Conservation (phyloP, 2,329 filamentous ascomycete species). For the Teratosphaeria viscida region DNA sequence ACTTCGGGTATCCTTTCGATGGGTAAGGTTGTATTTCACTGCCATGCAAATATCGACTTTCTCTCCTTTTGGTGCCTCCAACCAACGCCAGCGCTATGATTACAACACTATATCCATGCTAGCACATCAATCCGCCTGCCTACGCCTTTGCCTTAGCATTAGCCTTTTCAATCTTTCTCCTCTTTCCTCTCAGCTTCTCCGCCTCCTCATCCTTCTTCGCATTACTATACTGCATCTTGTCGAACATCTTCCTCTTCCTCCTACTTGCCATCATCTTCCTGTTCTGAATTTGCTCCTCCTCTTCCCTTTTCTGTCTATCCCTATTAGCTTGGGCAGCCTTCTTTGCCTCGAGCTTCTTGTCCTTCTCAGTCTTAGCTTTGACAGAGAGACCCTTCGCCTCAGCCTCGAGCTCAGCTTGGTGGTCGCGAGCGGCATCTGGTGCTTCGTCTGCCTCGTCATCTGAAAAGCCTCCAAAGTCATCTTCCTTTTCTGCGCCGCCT, state of each 20-base stretch:
- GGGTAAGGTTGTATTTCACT: not conserved
- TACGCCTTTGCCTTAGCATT: slow-evolving; percentile 2
- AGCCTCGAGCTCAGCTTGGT: slow-evolving; percentile 86
- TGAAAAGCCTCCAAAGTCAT: slow-evolving; percentile 38
- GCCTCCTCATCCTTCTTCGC: slow-evolving; percentile 87
- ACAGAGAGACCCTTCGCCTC: slow-evolving; percentile 63
- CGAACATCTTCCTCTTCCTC: slow-evolving; percentile 93
- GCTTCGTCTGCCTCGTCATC: slow-evolving; percentile 47
- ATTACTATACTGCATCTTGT: slow-evolving; percentile 96
- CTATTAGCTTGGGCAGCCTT: slow-evolving; percentile 61
- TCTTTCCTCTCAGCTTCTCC: slow-evolving; percentile 76
- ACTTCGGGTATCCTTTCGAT: not conserved
- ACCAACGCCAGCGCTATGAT: not conserved
- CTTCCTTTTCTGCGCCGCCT: slow-evolving; percentile 37
- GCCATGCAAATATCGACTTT: not conserved
- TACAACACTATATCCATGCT: not conserved
- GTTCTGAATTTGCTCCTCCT: slow-evolving; percentile 80
- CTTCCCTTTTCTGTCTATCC: slow-evolving; percentile 51
- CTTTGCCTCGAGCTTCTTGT: slow-evolving; percentile 46
- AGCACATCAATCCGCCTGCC: not conserved
- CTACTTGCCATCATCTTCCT: slow-evolving; percentile 97
- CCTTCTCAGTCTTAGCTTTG: slow-evolving; percentile 36
- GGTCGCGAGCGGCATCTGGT: slow-evolving; percentile 52
- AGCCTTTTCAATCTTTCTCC: slow-evolving; percentile 66
- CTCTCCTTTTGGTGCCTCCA: not conserved